Percentiles rank a stretch among this genome's conserved stretches.
phyloP scores from a whole-genome alignment of 148 eudicot species.

The Nepenthes mirabilis region DNA sequence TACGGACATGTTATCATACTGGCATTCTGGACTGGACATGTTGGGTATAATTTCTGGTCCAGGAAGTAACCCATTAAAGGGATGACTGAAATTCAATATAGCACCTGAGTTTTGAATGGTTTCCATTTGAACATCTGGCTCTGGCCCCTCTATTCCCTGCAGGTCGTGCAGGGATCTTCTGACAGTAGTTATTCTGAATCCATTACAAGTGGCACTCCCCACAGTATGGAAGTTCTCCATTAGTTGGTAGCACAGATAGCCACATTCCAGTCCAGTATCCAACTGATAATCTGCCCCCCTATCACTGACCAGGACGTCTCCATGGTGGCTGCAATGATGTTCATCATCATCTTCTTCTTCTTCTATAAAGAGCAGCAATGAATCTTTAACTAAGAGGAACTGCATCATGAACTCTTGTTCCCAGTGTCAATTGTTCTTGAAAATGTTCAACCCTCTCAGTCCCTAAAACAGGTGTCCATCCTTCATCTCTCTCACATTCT shows the following conservation, averaged over 20 bases:
- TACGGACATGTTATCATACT: constrained; percentile 38
- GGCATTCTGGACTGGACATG: constrained; percentile 17
- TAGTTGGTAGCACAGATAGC: constrained; percentile 11
- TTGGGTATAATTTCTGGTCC: constrained; percentile 18
- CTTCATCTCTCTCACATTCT: constrained; percentile 13
- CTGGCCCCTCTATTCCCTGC: constrained; percentile 11
- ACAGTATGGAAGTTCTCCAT: constrained; percentile 18
- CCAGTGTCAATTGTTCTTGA: constrained; percentile 16
- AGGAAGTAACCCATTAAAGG: constrained; percentile 24
- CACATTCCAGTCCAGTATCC: constrained; percentile 20
- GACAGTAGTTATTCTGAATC: constrained; percentile 17
- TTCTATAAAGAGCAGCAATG: constrained; percentile 42
- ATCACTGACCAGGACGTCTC: constrained; percentile 15
- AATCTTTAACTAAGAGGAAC: constrained; percentile 41
- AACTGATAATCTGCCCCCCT: constrained; percentile 21
- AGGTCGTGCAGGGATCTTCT: constrained; percentile 25
- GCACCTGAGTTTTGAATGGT: constrained; percentile 18
- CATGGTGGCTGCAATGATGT: constrained; percentile 16
- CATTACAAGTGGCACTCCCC: constrained; percentile 26
- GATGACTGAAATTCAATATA: constrained; percentile 10
- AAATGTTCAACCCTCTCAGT: background rate
- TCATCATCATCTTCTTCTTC: constrained; percentile 32
- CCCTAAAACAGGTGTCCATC: constrained; percentile 8
- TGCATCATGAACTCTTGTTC: constrained; percentile 8
- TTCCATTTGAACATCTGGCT: constrained; percentile 11